These are phyloP conservation scores for Trichoderma asperelloides DNA, from an alignment of 495 filamentous ascomycete genomes.

Conservation along the genomic window DNA sequence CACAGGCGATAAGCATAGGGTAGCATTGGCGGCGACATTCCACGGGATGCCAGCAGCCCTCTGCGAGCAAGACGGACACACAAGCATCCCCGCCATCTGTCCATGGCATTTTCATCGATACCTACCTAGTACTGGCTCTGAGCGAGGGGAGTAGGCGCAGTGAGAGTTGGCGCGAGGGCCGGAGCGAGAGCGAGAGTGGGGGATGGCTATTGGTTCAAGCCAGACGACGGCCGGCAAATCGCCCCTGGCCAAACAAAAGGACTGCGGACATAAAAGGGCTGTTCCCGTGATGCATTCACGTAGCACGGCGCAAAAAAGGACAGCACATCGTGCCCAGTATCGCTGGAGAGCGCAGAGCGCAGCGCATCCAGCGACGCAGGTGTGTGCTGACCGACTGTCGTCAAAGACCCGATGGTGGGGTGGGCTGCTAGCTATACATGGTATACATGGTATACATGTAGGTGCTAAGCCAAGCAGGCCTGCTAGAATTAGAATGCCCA, in stretches of 20 bases:
- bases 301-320: conserved; percentile 3
- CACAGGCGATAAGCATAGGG: not conserved
- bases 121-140: too few species aligned
- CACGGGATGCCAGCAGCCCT: not conserved
- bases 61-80: not conserved
- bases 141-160: too few species aligned
- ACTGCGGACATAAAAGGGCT: not conserved
- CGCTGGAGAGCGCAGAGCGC: not conserved
- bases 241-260: not conserved
- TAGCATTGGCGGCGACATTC: not conserved
- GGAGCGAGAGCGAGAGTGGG: not conserved
- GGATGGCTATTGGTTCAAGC: not conserved
- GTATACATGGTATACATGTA: not conserved
- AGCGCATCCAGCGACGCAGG: too few species aligned
- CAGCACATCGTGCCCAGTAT: not conserved
- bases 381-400: conserved; percentile 5
- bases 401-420: not conserved
- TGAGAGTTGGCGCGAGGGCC: too few species aligned
- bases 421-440: not conserved
- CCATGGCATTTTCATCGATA: too few species aligned
- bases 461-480: not conserved
- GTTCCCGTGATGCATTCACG: conserved; percentile 1
- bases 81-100: not conserved
- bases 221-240: not conserved
- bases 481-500: too few species aligned